A percentile compares a stretch with the other conserved stretches of the same genome.
These are phyloP conservation scores for Curvularia sp. DNA, from an alignment of 2,329 filamentous ascomycete species.

Conservation along the genomic window DNA sequence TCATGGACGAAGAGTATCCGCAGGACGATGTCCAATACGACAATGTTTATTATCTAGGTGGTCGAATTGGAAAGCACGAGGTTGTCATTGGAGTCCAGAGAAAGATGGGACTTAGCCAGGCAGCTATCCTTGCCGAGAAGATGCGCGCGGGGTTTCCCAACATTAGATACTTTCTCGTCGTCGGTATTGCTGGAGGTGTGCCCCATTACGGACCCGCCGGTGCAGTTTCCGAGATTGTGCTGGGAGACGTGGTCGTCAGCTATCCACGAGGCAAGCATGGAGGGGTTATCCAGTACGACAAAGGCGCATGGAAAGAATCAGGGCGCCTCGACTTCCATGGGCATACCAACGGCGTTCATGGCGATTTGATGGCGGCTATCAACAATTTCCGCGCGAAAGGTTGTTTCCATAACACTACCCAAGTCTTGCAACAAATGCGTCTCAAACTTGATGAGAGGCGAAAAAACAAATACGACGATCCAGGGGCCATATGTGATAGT, in stretches of 20 bases:
- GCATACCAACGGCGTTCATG: slow-evolving; percentile 19
- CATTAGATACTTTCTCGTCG: slow-evolving; percentile 25
- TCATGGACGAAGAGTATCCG: slow-evolving; percentile 40
- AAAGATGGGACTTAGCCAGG: slow-evolving; percentile 7
- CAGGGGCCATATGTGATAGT: slow-evolving; percentile 15
- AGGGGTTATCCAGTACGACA: slow-evolving; percentile 33
- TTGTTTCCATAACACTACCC: neutral
- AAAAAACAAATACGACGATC: slow-evolving; percentile 18
- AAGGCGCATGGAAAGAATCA: slow-evolving; percentile 20
- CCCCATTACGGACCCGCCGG: slow-evolving; percentile 25
- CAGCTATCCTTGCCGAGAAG: slow-evolving; percentile 19
- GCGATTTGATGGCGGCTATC: slow-evolving; percentile 14
- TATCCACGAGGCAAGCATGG: slow-evolving; percentile 23
- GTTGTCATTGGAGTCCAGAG: slow-evolving; percentile 19
- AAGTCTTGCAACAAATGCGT: neutral
- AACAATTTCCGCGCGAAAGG: slow-evolving; percentile 17
- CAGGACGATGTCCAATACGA: slow-evolving; percentile 14
- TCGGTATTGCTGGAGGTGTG: slow-evolving; percentile 34
- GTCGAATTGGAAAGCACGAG: slow-evolving; percentile 21
- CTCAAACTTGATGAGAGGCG: slow-evolving; percentile 9
- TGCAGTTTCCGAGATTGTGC: slow-evolving; percentile 22
- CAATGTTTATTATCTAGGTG: slow-evolving; percentile 12
- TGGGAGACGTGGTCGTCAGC: slow-evolving; percentile 34
- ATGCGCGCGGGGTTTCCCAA: slow-evolving; percentile 22
- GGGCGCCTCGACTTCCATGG: slow-evolving; percentile 18